Conservation (phyloP, 2,329 filamentous ascomycete genomes). For the Rutstroemia sp. region DNA sequence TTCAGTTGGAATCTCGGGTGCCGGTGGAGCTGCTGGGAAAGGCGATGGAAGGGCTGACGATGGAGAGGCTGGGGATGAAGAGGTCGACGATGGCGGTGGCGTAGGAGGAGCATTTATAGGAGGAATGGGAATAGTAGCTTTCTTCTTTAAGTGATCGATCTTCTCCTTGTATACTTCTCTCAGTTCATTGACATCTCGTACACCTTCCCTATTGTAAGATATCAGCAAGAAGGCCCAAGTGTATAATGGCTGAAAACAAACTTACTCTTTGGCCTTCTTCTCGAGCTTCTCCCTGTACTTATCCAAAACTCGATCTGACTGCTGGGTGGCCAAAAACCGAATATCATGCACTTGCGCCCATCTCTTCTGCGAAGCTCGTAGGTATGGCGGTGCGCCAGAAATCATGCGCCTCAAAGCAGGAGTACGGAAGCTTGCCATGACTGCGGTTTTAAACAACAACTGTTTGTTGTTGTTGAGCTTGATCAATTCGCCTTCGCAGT, state of each 20-base stretch:
- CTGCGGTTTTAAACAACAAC: neutral
- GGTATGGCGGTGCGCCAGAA: conserved; percentile 24
- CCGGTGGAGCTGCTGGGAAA: conserved; percentile 28
- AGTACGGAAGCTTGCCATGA: conserved; percentile 43
- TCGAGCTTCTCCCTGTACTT: conserved; percentile 85
- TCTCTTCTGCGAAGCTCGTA: conserved; percentile 54
- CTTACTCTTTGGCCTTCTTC: conserved; percentile 63
- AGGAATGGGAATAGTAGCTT: conserved; percentile 47
- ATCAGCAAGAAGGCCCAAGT: neutral
- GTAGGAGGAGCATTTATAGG: conserved; percentile 27
- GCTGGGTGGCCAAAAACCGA: conserved; percentile 77
- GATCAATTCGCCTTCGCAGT: neutral
- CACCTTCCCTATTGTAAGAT: conserved; percentile 42
- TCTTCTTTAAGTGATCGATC: conserved; percentile 64
- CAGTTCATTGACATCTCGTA: conserved; percentile 63
- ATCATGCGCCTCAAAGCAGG: conserved; percentile 39
- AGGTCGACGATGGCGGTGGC: conserved; percentile 20
- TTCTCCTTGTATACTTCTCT: conserved; percentile 79
- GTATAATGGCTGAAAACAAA: neutral
- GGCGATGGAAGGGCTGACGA: conserved; percentile 24
- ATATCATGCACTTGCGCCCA: conserved; percentile 92
- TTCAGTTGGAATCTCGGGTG: conserved; percentile 27
- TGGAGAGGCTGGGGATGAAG: conserved; percentile 25
- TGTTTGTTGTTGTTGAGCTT: neutral
- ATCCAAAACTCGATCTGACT: conserved; percentile 62